A percentile compares a stretch with the other conserved stretches of the same genome.
Evolutionary conservation across 257 asterid species (phyloP).

Genomic region (Lantana camara): DNA sequence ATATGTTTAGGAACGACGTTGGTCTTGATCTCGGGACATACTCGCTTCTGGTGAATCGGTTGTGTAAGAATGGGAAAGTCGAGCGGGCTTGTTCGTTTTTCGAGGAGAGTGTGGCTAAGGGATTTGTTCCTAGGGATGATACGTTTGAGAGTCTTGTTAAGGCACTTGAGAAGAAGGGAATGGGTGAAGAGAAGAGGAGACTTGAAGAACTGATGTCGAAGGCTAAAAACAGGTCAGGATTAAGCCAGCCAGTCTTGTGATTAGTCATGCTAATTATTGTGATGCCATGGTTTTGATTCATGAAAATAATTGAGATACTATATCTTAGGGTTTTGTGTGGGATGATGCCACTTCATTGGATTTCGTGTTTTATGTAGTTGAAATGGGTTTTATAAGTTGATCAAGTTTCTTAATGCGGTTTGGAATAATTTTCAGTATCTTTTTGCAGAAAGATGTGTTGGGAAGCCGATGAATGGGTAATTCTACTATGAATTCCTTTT

Average conservation of each 20-base stretch:
- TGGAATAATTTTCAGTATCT: too few relatives aligned
- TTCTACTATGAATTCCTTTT: too few relatives aligned
- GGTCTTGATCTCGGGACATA: constrained; percentile 73
- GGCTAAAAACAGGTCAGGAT: constrained; percentile 37
- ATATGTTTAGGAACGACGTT: constrained; percentile 76
- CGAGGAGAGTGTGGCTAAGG: constrained; percentile 66
- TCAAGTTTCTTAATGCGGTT: too few relatives aligned
- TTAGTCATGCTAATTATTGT: too few relatives aligned
- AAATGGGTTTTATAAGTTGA: too few relatives aligned
- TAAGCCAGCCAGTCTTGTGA: not conserved
- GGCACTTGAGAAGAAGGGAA: constrained; percentile 55
- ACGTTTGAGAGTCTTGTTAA: constrained; percentile 46
- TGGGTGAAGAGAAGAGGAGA: constrained; percentile 44
- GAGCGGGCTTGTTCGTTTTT: constrained; percentile 66
- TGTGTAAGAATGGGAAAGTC: constrained; percentile 50
- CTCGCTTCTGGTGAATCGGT: constrained; percentile 59
- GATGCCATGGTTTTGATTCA: too few relatives aligned
- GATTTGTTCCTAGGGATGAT: constrained; percentile 61
- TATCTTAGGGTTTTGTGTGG: too few relatives aligned
- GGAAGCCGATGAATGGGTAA: too few relatives aligned
- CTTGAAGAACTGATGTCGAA: constrained; percentile 56
- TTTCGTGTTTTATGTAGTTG: too few relatives aligned
- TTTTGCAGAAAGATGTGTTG: too few relatives aligned
- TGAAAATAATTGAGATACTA: too few relatives aligned
- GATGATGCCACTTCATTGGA: too few relatives aligned